Evolutionary conservation across 176 grass and related monocot genomes (phyloP).

Genomic region (Hordeum marinum): DNA sequence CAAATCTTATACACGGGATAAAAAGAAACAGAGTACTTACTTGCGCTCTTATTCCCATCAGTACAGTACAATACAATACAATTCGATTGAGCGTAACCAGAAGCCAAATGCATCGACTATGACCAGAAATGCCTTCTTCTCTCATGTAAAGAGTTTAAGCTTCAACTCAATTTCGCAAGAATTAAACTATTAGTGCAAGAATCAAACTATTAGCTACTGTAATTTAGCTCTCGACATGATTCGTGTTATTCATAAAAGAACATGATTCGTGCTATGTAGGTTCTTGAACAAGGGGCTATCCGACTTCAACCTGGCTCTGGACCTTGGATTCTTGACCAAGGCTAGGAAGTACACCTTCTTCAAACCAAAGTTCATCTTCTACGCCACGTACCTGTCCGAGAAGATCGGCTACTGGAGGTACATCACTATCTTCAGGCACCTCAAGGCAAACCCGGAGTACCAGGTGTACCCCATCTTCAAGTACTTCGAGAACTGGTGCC

Average conservation of each 20-base stretch:
- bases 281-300: slow-evolving; percentile 97
- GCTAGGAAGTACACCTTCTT: slow-evolving; percentile 99
- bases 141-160: not conserved
- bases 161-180: not conserved
- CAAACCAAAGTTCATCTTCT: slow-evolving; percentile 99
- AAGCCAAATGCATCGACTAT: not conserved
- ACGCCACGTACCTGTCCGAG: slow-evolving; percentile 90
- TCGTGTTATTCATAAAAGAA: not conserved
- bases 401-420: slow-evolving; percentile 99
- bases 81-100: not conserved
- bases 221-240: not conserved
- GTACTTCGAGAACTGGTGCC: slow-evolving; percentile 99
- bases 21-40: no score
- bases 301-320: slow-evolving; percentile 96
- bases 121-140: not conserved
- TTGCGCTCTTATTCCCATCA: not conserved
- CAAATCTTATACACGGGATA: no score
- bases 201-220: not conserved
- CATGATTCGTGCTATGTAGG: slow-evolving; percentile 29
- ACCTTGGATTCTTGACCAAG: slow-evolving; percentile 95
- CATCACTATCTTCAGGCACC: slow-evolving; percentile 95
- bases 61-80: not conserved
- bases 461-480: slow-evolving; percentile 98
- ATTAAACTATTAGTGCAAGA: no score
- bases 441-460: slow-evolving; percentile 81